Base-by-base conservation (phyloP, 2,329 filamentous ascomycete species). In the Sporothrix curviconia region DNA sequence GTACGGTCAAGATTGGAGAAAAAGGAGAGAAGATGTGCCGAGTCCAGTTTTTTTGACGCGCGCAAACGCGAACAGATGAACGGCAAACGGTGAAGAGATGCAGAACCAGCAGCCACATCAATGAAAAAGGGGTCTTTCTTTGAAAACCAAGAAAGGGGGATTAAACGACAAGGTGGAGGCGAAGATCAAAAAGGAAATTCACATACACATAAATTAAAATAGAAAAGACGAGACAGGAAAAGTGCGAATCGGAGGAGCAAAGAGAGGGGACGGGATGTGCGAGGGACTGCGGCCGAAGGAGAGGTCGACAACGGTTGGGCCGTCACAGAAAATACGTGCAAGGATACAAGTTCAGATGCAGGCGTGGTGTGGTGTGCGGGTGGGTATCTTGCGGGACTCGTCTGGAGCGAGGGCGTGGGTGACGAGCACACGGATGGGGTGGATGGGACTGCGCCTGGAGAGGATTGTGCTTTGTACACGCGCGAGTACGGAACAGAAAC, bases 301-400 rank as follows among this genome's bases (percentile, higher is more conserved):
- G n/a, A 54, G 30, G 49, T 22, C 43, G 39, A 51, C 47, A 42
- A 34, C 57, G 47, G 53, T 59, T 56, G 54, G 46, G 57, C 44
- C 55, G 44, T 40, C 17, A 36, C 50, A 53, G 19, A 22, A 46
- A 50, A 50, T 19, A 34, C 12, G 47, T 58, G 25, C 56, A 58
- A 49, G 51, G 56, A 56, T 59, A 40, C 49, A 43, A 44, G 37
- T 39, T 56, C 25, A 30, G 44, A 37, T n/a, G 47, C 17, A 39
- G 52, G 52, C 42, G 24, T 50, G 50, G 49, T 40, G 55, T 36
- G 42, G 24, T 47, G 43, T 54, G 56, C 19, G 50, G n/a, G 55
- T 56, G 44, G 54, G 36, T 50, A 42, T 46, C 42, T 43, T 44
- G 39, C 46, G 40, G 52, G 46, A 59, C 51, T 58, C 51, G 46